Base-by-base conservation (phyloP, 371 early-diverging fungal genomes). In the Apophysomyces ossiformis region DNA sequence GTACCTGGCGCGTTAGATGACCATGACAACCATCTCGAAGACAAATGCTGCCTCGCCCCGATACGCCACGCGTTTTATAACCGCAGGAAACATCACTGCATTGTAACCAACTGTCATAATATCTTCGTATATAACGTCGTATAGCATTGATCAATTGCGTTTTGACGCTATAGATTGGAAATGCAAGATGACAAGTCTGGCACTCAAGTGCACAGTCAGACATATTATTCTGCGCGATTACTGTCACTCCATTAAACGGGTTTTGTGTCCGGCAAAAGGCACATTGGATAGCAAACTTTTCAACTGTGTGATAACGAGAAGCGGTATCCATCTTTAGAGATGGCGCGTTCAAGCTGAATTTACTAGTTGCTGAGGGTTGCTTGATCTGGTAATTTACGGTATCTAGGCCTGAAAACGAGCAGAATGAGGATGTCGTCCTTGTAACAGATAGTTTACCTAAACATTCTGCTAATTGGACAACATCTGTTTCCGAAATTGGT, bases 401-500 rank as follows among this genome's bases (percentile, higher is more conserved):
- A 38, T 60, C 44, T n/a, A 18, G 16, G 8, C 32, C 18, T 21
- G 18, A 16, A 39, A n/a, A 11, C 32, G 8, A 26, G 8, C 15
- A 1, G 12, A n/a, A 21, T n/a, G 46, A 60, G 26, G 11, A 47
- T 16, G 16, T 43, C 35, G 15, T 21, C 16, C 44, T 43, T 3
- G 13, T 7, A 45, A 12, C 12, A 45, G 3, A 13, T n/a, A 41
- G 41, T 16, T 35, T 63, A 66, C 96, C 96, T 9, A 97, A 78
- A 64, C 87, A 89, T 16, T 86, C 85, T 5, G 96, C 92, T 15
- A 96, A 67, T 5, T 83, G 78, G 1, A 81, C 73, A 54, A 81
- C 74, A 61, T 92, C 89, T 1, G 92, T 94, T 46, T 88, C 93
- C 39, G 90, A 87, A 12, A 97, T 89, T 5, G 90, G 92, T 61